Evolutionary conservation across 169 alveolate genomes (phyloP), one percentile per base, ranked within the genome.

Genomic region (Toxoplasma gondii): DNA sequence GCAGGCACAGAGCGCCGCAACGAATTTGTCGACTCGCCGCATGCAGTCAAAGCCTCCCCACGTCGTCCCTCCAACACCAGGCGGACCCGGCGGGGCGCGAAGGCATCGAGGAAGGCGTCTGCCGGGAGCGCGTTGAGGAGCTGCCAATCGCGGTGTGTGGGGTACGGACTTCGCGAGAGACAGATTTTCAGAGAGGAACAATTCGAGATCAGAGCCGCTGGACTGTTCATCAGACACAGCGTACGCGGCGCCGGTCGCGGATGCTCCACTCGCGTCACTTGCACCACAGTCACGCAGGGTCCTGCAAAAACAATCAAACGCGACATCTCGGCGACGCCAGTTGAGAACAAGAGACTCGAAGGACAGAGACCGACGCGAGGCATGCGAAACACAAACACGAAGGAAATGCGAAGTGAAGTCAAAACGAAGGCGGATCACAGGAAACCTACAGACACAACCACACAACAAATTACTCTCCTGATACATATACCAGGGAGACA

Each of bases 191-290:
- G 49, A 5, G 94, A 91, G 2, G 91, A 80, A 78, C 94, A 92
- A 74, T 92, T 39, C 17, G 94, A 44, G 64, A 82, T 39, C 31
- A 43, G 54, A 34, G 67, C 67, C 5, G 90, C 90, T 41, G 90
- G 54, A 36, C 90, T 17, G 90, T 82, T 82, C 31, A 44, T 1
- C 90, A 82, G 67, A 22, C 69, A 43, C 67, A 82, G 90, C 41
- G 90, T 83, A 16, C 88, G 94, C 22, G 92, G 92, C 16, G 54
- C 64, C 27, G 94, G 94, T 49, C 43, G 39, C 17, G 94, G 94
- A 74, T 92, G 94, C 38, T n/a, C 87, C 29, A 83, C 94, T 12
- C 92, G 84, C 53, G 69, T 81, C 10, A 70, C 87, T 49, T 92
- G 86, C 45, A 83, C 88, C 39, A 44, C 45, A 22, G 70, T n/a